A percentile compares a stretch with the other conserved stretches of the same genome.
phyloP scores from a whole-genome alignment of 306 rosid species.

The peach (Prunus persica) region Prunus_persica_NCBIv2 NC_034012.1:1362001-1362500 shows the following conservation, averaged over 20 bases:
- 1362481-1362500: neutral
- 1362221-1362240: neutral
- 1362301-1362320: neutral
- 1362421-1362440: slow-evolving; percentile 79
- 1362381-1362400: neutral
- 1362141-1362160: neutral
- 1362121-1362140: neutral
- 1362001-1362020: slow-evolving; percentile 46
- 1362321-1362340: neutral
- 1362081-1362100: neutral
- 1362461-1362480: neutral
- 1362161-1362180: neutral
- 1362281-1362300: neutral
- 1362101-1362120: neutral
- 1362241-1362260: neutral
- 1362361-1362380: neutral
- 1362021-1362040: slow-evolving; percentile 50
- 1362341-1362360: neutral
- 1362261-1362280: neutral
- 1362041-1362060: neutral
- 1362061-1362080: neutral
- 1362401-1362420: slow-evolving; percentile 44
- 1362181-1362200: neutral
- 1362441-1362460: slow-evolving; percentile 76
- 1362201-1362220: neutral